Base-by-base conservation (phyloP, 768 basidiomycete species). In the Podaxis sp. region DNA sequence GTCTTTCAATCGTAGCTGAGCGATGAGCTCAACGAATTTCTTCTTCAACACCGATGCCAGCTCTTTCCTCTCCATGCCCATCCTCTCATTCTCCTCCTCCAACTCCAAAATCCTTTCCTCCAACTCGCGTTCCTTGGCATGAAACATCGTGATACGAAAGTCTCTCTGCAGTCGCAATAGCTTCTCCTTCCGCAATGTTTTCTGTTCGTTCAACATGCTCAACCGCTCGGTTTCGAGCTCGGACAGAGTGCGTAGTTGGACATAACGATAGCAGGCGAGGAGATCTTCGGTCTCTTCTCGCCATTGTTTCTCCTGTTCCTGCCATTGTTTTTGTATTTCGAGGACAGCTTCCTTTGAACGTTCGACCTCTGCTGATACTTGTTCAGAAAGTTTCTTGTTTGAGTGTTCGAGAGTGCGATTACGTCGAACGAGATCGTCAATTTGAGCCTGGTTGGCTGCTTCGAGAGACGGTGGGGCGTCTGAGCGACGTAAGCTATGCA, bases 371-470 rank as follows among this genome's bases (percentile, higher is more conserved):
- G 67, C 67, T 2, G 71, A 64, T 32, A 86, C 65, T 44, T 85
- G 81, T 23, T 81, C 79, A 14, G 73, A 68, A 37, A 90, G 79
- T 47, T 80, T 82, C 65, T 81, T 81, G 70, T 80, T 79, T 3
- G 79, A 80, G 62, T 85, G 81, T 59, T 89, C 87, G 55, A 89
- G 79, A 0, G 81, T 82, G 25, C 84, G 84, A 66, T 83, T 88
- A 63, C 84, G 79, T 63, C 87, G 82, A 2, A 90, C 87, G 55
- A 92, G 82, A 46, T 91, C 88, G 52, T 87, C 81, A 53, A 92
- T 89, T 69, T 91, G 89, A 2, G 78, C 72, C 61, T 85, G 85
- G 69, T 87, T 82, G 3, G 85, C 79, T 25, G 83, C 77, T 63
- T 83, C 82, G 66, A 89, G 76, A 23, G 84, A 78, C 32, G 76